Conservation (phyloP, 2,329 filamentous ascomycete genomes). For the Cladophialophora immunda region DNA sequence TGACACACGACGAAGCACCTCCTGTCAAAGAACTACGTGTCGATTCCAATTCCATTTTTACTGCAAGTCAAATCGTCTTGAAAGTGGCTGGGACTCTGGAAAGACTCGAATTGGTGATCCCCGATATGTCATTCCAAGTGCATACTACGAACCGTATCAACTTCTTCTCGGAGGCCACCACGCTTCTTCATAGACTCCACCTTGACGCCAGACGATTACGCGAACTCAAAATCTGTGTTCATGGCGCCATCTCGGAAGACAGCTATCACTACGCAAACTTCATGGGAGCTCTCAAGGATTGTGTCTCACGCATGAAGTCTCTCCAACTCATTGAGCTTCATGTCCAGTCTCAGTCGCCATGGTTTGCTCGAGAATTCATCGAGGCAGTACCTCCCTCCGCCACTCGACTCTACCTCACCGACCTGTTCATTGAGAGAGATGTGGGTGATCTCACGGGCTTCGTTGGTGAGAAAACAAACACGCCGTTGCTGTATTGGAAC, state of each 20-base stretch:
- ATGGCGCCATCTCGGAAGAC: slow-evolving; percentile 24
- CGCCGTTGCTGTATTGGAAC: not conserved
- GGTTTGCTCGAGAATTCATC: slow-evolving; percentile 30
- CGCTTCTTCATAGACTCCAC: not conserved
- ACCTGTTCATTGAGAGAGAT: slow-evolving; percentile 25
- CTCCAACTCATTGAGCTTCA: slow-evolving; percentile 37
- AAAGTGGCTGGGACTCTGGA: slow-evolving; percentile 25
- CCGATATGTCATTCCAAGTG: slow-evolving; percentile 12
- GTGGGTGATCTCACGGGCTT: not conserved
- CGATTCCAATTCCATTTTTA: slow-evolving; percentile 30
- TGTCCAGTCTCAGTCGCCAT: slow-evolving; percentile 25
- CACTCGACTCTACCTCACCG: slow-evolving; percentile 32
- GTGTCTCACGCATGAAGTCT: slow-evolving; percentile 21
- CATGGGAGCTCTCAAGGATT: slow-evolving; percentile 24
- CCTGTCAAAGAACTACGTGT: slow-evolving; percentile 33
- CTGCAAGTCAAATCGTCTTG: slow-evolving; percentile 7
- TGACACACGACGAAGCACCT: slow-evolving; percentile 1
- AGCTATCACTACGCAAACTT: slow-evolving; percentile 20
- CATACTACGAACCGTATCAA: not conserved
- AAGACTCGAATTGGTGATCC: slow-evolving; percentile 23
- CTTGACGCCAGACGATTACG: slow-evolving; percentile 15
- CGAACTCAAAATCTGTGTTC: slow-evolving; percentile 32
- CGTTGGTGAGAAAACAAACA: slow-evolving; percentile 16
- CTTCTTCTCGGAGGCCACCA: slow-evolving; percentile 6
- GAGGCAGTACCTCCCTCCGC: slow-evolving; percentile 29